Conservation (phyloP, 768 basidiomycete genomes). For the Rhizopogon roseolus region DNA sequence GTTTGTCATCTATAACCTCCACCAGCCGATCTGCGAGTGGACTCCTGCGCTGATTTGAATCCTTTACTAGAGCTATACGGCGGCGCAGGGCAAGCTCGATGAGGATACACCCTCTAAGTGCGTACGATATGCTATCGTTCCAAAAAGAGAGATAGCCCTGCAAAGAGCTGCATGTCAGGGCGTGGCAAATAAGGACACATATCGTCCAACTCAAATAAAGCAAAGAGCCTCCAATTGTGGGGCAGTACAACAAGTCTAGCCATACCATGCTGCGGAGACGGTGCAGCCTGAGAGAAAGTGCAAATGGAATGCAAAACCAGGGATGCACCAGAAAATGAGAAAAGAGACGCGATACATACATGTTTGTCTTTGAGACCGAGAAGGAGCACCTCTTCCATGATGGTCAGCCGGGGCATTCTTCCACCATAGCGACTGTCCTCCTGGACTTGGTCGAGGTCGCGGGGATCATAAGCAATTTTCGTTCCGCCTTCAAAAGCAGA, state of each 20-base stretch:
- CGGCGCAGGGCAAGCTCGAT: slow-evolving; percentile 95
- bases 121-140: slow-evolving; percentile 99
- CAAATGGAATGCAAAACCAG: slow-evolving; percentile 3
- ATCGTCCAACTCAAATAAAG: not conserved
- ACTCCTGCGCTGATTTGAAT: slow-evolving; percentile 67
- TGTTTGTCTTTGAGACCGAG: slow-evolving; percentile 96
- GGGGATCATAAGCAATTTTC: slow-evolving; percentile 90
- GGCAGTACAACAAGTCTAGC: not conserved
- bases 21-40: slow-evolving; percentile 80
- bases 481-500: slow-evolving; percentile 82
- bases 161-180: not conserved
- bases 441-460: slow-evolving; percentile 74
- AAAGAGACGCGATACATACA: slow-evolving; percentile 38
- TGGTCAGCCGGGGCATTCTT: slow-evolving; percentile 78
- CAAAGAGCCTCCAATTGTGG: not conserved
- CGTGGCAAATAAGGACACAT: not conserved
- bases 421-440: slow-evolving; percentile 64
- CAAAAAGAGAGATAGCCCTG: slow-evolving; percentile 96
- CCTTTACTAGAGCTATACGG: slow-evolving; percentile 86
- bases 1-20: slow-evolving; percentile 87
- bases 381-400: slow-evolving; percentile 95
- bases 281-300: not conserved
- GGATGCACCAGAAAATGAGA: slow-evolving; percentile 4
- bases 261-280: slow-evolving; percentile 12
- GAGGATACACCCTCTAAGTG: slow-evolving; percentile 95